Evolutionary conservation across 352 stramenopile genomes (phyloP), one percentile per base, ranked within the genome.

Genomic region (Halophytophthora batemanensis): DNA sequence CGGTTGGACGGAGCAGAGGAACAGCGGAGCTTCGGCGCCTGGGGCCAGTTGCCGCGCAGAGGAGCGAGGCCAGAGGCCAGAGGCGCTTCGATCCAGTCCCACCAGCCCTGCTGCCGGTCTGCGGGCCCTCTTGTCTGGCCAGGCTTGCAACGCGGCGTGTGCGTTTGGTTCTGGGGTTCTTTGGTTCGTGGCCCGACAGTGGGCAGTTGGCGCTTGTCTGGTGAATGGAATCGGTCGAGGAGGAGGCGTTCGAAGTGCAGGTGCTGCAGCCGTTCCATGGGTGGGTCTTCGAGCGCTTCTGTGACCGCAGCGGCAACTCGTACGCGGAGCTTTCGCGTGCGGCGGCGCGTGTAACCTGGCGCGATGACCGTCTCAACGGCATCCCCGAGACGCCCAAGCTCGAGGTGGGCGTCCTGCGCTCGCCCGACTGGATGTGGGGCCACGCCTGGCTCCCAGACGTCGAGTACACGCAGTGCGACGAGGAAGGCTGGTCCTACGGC

Each of bases 221-320:
- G 39, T 50, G 41, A 29, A 87, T 93, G 68, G 71, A 89, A 62
- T 77, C 74, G 17, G 74, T 81, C 15, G 70, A 90, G 18, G 84
- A 95, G 46, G 84, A 95, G 53, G 82, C 77, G 17, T 95, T 91
- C 52, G 84, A 95, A 53, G 78, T 95, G 64, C 82, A 95, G 60
- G 67, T 69, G 35, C 68, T 91, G 55, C 80, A 92, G 61, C 84
- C 84, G 22, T 95, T 93, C 58, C 73, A 86, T 45, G 79, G 79
- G 13, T 93, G 82, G 82, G 53, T 71, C 25, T 82, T 86, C 42
- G 82, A 93, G 59, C 79, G 82, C 46, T 89, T 90, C 55, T 89
- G 77, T 35, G 82, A 93, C 61, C 79, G 80, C 55, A 88, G 69
- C 21, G 82, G 82, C 40, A 89, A 89, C 51, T 82, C 75, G 18